A percentile compares a stretch with the other conserved stretches of the same genome.
phyloP scores from a whole-genome alignment of 345 rosid genomes.

The Melaleuca quinquenervia region DNA sequence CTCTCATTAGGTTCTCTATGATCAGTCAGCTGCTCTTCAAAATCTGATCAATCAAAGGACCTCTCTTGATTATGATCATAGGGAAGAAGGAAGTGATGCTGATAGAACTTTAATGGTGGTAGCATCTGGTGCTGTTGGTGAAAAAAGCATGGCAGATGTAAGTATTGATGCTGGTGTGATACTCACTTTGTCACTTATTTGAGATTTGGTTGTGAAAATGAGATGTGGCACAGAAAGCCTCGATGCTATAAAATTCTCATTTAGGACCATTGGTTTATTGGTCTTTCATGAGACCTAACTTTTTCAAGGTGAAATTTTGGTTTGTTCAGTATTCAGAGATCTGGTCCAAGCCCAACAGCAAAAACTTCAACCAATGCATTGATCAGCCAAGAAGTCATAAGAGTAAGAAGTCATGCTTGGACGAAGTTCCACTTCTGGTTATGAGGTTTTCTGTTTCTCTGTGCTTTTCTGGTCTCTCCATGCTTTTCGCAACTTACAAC shows the following conservation, averaged over 20 bases:
- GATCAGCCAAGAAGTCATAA: constrained; percentile 39
- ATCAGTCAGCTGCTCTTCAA: constrained; percentile 16
- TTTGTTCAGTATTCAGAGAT: constrained; percentile 57
- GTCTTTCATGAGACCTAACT: neutral
- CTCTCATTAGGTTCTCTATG: constrained; percentile 24
- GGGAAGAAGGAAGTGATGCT: constrained; percentile 28
- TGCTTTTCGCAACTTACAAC: neutral
- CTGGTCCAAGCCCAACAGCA: constrained; percentile 80
- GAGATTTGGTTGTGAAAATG: neutral
- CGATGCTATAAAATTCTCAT: neutral
- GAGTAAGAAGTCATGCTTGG: constrained; percentile 33
- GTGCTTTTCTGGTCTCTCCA: neutral
- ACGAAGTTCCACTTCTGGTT: neutral
- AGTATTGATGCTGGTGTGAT: constrained; percentile 13
- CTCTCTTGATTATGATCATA: constrained; percentile 27
- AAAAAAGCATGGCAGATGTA: constrained; percentile 33
- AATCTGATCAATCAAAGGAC: constrained; percentile 14
- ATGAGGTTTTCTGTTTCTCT: neutral
- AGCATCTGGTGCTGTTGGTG: constrained; percentile 17
- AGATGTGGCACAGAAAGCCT: neutral
- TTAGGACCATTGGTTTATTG: too few relatives aligned
- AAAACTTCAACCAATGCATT: constrained; percentile 71
- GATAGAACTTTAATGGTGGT: constrained; percentile 36
- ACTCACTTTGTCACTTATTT: neutral
- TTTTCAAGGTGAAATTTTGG: neutral